Percentiles rank a stretch among this genome's conserved stretches.
phyloP scores from a whole-genome alignment of 306 rosid species.

The Cucumis sativus region Cucumber_9930_V3 NC_026658.2:18095501-18096000 shows the following conservation, averaged over 20 bases:
- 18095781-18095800: neutral
- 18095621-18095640: neutral
- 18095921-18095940: neutral
- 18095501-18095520: constrained; percentile 5
- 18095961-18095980: neutral
- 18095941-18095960: neutral
- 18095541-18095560: neutral
- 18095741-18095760: constrained; percentile 1
- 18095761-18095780: neutral
- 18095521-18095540: neutral
- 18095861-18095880: constrained; percentile 13
- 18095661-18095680: neutral
- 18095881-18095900: neutral
- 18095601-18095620: neutral
- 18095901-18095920: neutral
- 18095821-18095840: constrained; percentile 6
- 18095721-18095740: neutral
- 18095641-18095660: neutral
- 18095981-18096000: neutral
- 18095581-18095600: neutral
- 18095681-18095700: neutral
- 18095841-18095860: constrained; percentile 7
- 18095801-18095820: neutral
- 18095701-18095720: neutral
- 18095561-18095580: neutral